phyloP scores from a whole-genome alignment of 768 basidiomycete genomes.

The Chiua virens region DNA sequence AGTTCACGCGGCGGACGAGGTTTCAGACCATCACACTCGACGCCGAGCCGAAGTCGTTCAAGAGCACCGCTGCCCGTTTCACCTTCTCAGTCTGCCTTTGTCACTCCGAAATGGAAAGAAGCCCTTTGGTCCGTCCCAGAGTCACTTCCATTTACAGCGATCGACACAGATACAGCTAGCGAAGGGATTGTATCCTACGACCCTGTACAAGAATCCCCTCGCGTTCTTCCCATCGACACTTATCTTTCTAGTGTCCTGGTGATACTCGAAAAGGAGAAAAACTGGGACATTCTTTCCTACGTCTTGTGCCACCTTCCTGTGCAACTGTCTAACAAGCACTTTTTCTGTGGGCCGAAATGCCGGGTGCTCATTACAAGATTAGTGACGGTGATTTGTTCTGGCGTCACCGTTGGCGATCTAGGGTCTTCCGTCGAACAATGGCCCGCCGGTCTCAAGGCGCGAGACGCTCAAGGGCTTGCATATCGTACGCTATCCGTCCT shows the following conservation, averaged over 20 bases:
- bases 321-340: slow-evolving; percentile 92
- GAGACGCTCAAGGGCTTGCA: slow-evolving; percentile 85
- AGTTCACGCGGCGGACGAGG: slow-evolving; percentile 56
- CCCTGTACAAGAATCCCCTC: slow-evolving; percentile 40
- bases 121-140: slow-evolving; percentile 75
- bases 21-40: slow-evolving; percentile 42
- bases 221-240: slow-evolving; percentile 69
- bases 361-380: slow-evolving; percentile 61
- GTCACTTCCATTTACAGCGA: slow-evolving; percentile 51
- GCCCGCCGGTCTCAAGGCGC: slow-evolving; percentile 60
- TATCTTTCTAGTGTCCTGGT: slow-evolving; percentile 65
- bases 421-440: slow-evolving; percentile 57
- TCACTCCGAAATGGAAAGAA: slow-evolving; percentile 38
- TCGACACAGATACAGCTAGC: slow-evolving; percentile 60
- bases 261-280: slow-evolving; percentile 72
- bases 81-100: slow-evolving; percentile 22
- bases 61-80: slow-evolving; percentile 42
- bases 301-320: slow-evolving; percentile 87
- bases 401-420: slow-evolving; percentile 58
- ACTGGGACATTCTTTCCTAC: slow-evolving; percentile 94
- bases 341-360: slow-evolving; percentile 89
- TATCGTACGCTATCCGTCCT: slow-evolving; percentile 87
- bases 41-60: slow-evolving; percentile 62
- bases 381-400: slow-evolving; percentile 64
- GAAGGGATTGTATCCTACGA: slow-evolving; percentile 70